These are phyloP conservation scores for Coffea eugenioides DNA, from an alignment of 257 asterid species.

Conservation along the genomic window DNA sequence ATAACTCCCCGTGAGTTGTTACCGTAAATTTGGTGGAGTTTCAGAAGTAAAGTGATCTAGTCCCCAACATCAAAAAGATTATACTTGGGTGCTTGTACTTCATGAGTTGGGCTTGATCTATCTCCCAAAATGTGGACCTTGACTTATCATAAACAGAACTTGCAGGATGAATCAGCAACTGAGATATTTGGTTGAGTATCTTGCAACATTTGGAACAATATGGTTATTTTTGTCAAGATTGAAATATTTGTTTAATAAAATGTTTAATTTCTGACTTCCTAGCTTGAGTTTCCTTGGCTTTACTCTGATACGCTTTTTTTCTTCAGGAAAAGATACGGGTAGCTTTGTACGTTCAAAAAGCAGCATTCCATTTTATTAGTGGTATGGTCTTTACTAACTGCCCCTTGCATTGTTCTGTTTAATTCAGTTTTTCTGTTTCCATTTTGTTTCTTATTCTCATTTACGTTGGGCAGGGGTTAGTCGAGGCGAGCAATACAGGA, in stretches of 20 bases:
- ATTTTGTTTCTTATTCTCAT: constrained; percentile 22
- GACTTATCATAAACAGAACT: not conserved
- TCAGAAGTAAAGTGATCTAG: not conserved
- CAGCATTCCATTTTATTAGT: constrained; percentile 76
- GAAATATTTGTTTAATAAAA: too few relatives aligned
- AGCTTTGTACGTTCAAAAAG: constrained; percentile 70
- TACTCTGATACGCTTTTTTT: not conserved
- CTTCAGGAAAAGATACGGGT: constrained; percentile 73
- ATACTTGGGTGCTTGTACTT: not conserved
- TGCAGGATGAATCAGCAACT: not conserved
- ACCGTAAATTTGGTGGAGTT: not conserved
- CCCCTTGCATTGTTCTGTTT: not conserved
- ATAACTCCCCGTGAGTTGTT: not conserved
- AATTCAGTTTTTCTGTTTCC: constrained; percentile 12
- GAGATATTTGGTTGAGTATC: not conserved
- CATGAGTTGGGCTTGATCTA: not conserved
- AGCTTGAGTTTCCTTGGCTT: not conserved
- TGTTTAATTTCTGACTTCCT: not conserved
- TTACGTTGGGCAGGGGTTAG: constrained; percentile 40
- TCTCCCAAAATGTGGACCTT: not conserved
- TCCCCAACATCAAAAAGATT: not conserved
- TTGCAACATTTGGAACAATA: not conserved
- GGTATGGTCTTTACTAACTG: constrained; percentile 39
- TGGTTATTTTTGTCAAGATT: not conserved
- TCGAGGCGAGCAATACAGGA: constrained; percentile 25